Evolutionary conservation across 129 eudicot species (phyloP).

Genomic region (Deinandra increscens): DNA sequence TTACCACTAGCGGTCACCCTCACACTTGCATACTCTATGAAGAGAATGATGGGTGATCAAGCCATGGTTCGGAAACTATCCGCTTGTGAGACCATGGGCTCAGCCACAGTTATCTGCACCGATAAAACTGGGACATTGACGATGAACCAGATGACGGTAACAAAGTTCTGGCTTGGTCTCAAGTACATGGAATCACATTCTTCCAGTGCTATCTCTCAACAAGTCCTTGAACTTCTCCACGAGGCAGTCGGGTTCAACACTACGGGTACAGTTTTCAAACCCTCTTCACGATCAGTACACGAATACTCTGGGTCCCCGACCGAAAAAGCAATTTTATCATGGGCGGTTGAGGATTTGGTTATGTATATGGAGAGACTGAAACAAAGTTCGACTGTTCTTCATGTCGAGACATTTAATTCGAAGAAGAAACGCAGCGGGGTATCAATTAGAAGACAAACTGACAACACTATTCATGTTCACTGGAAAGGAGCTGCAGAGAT

Average conservation of each 20-base stretch:
- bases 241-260: constrained; percentile 82
- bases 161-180: constrained; percentile 64
- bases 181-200: constrained; percentile 32
- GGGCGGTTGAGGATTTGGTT: constrained; percentile 68
- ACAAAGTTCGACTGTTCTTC: constrained; percentile 44
- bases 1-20: constrained; percentile 81
- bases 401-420: constrained; percentile 76
- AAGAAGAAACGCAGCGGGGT: constrained; percentile 76
- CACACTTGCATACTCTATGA: constrained; percentile 89
- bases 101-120: constrained; percentile 82
- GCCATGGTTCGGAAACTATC: constrained; percentile 90
- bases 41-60: constrained; percentile 86
- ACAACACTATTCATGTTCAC: constrained; percentile 47
- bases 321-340: constrained; percentile 76
- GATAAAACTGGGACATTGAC: constrained; percentile 91
- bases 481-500: constrained; percentile 99
- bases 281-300: constrained; percentile 23
- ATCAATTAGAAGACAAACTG: constrained; percentile 35
- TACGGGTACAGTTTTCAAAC: constrained; percentile 58
- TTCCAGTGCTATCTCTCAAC: constrained; percentile 13
- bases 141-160: constrained; percentile 73
- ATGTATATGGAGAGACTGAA: constrained; percentile 68
- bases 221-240: constrained; percentile 42
- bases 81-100: constrained; percentile 95
- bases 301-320: constrained; percentile 86